Evolutionary conservation across 352 stramenopile genomes (phyloP), one percentile per base, ranked within the genome.

Genomic region (Phytophthora constricta): DNA sequence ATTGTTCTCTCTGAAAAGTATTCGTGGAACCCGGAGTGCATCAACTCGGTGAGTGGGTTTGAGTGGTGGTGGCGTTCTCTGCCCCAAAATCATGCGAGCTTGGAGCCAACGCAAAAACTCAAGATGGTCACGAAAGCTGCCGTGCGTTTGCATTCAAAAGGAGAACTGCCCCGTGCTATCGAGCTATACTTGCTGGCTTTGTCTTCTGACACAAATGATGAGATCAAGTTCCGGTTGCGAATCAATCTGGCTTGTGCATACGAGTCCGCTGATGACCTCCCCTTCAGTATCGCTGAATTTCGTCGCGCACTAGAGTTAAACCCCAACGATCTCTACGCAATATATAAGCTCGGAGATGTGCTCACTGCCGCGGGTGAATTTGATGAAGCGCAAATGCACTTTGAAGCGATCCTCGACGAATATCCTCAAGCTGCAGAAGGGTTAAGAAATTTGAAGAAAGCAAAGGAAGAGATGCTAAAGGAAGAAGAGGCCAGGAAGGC

Each of bases 61-160:
- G 82, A 92, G 54, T 94, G 86, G 86, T 94, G 80, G 82, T 92
- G 86, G 86, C 72, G 86, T 5, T 91, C 86, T 23, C 68, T 94
- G 0, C 86, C 86, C 11, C 73, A 79, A 42, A 75, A 90, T 43
- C 84, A 94, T 54, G 33, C 77, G 0, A 86, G 57, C 47, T 62
- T 94, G 11, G 79, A 90, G 45, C 82, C 80, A 17, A 86, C 79
- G 9, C 80, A 91, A 45, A 91, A 92, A 51, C 69, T 94, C n/a
- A 94, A 92, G 65, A 79, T 87, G 67, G 86, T 94, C 27, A 90
- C 84, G 5, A 90, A 89, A 60, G 84, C 84, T n/a, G 86, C 86
- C 1, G 79, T 94, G 27, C 65, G 77, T 5, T 68, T 90, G 28
- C 86, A 94, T 58, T 85, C 75, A 0, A 82, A 82, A 62, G 82